phyloP scores from a whole-genome alignment of 2,329 filamentous ascomycete genomes.

The Rhexocercosporidium sp. region DNA sequence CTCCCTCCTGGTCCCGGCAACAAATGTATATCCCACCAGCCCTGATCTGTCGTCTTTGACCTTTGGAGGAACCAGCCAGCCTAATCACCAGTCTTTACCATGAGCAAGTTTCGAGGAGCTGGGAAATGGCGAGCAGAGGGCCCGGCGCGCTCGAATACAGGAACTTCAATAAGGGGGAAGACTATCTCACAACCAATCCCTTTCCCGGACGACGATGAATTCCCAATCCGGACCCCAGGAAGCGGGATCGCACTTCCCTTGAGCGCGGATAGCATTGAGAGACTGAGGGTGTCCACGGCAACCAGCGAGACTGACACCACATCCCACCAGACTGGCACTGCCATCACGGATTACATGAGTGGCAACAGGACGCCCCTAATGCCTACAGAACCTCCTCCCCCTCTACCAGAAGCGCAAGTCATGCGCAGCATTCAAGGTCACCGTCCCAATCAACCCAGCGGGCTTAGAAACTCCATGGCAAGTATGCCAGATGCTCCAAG shows the following conservation, averaged over 20 bases:
- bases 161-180: constrained; percentile 58
- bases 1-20: not conserved
- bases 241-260: constrained; percentile 45
- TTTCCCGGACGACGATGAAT: constrained; percentile 60
- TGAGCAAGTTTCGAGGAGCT: constrained; percentile 37
- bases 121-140: constrained; percentile 34
- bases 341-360: constrained; percentile 19
- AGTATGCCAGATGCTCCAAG: constrained; percentile 49
- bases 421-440: constrained; percentile 19
- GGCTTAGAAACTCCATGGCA: constrained; percentile 53
- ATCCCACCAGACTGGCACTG: constrained; percentile 22
- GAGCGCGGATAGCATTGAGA: constrained; percentile 33
- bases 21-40: constrained; percentile 24
- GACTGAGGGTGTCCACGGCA: constrained; percentile 27
- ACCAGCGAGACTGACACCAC: constrained; percentile 26
- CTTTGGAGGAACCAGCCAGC: constrained; percentile 7
- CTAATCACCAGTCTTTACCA: constrained; percentile 21
- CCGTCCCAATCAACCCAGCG: constrained; percentile 37
- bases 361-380: constrained; percentile 12
- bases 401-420: constrained; percentile 18
- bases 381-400: constrained; percentile 25
- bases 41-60: constrained; percentile 26
- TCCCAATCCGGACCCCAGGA: constrained; percentile 55
- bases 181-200: constrained; percentile 57
- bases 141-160: constrained; percentile 42